phyloP scores from a whole-genome alignment of 768 basidiomycete genomes.

The Lactifluus subvellereus region DNA sequence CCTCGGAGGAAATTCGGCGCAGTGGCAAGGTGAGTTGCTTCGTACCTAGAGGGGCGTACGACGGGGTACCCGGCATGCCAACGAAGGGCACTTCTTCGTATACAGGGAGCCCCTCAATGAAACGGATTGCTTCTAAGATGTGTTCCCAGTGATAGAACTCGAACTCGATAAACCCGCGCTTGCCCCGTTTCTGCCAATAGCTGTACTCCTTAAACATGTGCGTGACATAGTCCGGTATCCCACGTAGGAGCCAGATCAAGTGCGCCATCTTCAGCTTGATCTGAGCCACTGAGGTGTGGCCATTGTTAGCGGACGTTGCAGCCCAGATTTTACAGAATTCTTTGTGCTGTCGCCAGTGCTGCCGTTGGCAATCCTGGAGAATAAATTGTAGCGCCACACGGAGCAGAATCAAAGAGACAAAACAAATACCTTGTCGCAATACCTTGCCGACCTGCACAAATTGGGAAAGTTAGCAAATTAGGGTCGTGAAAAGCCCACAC shows the following conservation, averaged over 20 bases:
- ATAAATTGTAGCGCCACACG: neutral
- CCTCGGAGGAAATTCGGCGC: conserved; percentile 13
- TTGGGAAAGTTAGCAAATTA: neutral
- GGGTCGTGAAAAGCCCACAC: neutral
- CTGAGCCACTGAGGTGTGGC: conserved; percentile 22
- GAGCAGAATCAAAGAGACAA: neutral
- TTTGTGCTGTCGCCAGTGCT: conserved; percentile 25
- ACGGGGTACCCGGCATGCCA: conserved; percentile 25
- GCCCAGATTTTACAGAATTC: conserved; percentile 25
- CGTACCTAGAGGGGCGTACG: conserved; percentile 9
- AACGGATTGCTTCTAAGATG: conserved; percentile 18
- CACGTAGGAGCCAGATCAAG: conserved; percentile 26
- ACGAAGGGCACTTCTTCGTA: conserved; percentile 9
- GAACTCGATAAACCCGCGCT: conserved; percentile 26
- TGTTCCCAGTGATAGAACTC: conserved; percentile 25
- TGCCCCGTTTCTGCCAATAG: conserved; percentile 11
- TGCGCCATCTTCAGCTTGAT: conserved; percentile 25
- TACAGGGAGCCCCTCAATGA: conserved; percentile 15
- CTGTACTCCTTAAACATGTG: conserved; percentile 22
- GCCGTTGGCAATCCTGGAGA: conserved; percentile 21
- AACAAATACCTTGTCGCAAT: conserved; percentile 18
- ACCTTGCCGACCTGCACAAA: conserved; percentile 20
- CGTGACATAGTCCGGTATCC: conserved; percentile 20
- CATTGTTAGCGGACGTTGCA: conserved; percentile 17
- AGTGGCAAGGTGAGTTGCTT: conserved; percentile 11